phyloP scores from a whole-genome alignment of 352 stramenopile genomes.

The Pythium sukuiense region DNA sequence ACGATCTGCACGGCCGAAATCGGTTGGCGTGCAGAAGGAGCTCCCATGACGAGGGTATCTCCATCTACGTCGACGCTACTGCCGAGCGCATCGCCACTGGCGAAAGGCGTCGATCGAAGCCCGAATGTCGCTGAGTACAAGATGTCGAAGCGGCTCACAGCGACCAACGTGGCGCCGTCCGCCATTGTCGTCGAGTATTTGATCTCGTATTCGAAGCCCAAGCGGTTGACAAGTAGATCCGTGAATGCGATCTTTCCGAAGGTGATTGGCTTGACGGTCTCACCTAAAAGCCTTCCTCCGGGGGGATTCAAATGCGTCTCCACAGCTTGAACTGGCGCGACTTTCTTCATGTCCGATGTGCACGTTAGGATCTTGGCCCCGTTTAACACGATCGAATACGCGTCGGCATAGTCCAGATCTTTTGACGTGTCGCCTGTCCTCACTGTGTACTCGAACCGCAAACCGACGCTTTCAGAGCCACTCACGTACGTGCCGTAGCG shows the following conservation, averaged over 20 bases:
- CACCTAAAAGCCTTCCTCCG: constrained; percentile 48
- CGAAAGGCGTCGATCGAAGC: constrained; percentile 57
- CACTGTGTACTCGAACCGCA: constrained; percentile 79
- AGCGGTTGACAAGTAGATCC: constrained; percentile 69
- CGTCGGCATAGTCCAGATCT: constrained; percentile 67
- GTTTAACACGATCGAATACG: constrained; percentile 59
- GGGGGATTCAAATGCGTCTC: constrained; percentile 82
- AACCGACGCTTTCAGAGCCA: constrained; percentile 40
- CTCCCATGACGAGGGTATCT: constrained; percentile 70
- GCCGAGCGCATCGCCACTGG: constrained; percentile 56
- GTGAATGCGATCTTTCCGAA: constrained; percentile 64
- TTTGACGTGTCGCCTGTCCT: constrained; percentile 65
- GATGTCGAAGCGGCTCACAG: constrained; percentile 58
- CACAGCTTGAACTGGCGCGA: constrained; percentile 45
- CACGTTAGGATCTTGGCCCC: constrained; percentile 74
- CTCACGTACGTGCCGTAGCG: constrained; percentile 62
- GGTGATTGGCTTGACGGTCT: constrained; percentile 43
- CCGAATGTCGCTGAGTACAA: constrained; percentile 73
- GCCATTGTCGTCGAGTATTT: constrained; percentile 49
- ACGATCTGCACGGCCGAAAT: constrained; percentile 77
- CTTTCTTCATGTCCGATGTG: constrained; percentile 30
- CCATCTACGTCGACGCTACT: constrained; percentile 67
- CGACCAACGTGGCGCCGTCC: constrained; percentile 41
- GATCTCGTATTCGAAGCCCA: constrained; percentile 70
- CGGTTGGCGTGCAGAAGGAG: constrained; percentile 50